phyloP scores from a whole-genome alignment of 73 alveolate species.

The Tetrahymena thermophila region DNA sequence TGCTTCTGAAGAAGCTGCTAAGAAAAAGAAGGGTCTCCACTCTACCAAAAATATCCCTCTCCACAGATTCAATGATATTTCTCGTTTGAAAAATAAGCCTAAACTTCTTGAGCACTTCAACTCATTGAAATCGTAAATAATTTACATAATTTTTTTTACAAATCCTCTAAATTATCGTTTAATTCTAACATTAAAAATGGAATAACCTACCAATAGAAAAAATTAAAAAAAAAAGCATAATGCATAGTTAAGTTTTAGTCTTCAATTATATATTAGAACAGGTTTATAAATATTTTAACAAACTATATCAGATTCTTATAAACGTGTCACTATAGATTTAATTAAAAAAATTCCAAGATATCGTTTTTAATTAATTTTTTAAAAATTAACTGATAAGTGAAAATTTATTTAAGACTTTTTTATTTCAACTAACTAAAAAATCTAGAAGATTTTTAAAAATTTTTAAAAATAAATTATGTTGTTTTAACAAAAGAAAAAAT shows the following conservation, averaged over 20 bases:
- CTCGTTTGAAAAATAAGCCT: slow-evolving; percentile 35
- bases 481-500: too few relatives aligned
- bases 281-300: not conserved
- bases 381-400: not conserved
- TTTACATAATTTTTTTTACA: too few relatives aligned
- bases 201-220: too few relatives aligned
- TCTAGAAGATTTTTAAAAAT: too few relatives aligned
- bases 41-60: slow-evolving; percentile 37
- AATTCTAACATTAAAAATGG: too few relatives aligned
- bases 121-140: slow-evolving; percentile 30
- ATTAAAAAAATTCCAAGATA: not conserved
- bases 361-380: not conserved
- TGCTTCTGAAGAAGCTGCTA: slow-evolving; percentile 54
- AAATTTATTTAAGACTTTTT: too few relatives aligned
- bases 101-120: slow-evolving; percentile 39
- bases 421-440: too few relatives aligned
- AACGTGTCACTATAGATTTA: not conserved
- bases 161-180: too few relatives aligned
- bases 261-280: too few relatives aligned
- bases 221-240: too few relatives aligned
- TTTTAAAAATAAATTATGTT: too few relatives aligned
- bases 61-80: slow-evolving; percentile 40
- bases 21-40: slow-evolving; percentile 53
- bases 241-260: not conserved
- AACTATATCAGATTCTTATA: not conserved